Percentiles rank a stretch among this genome's conserved stretches.
phyloP scores from a whole-genome alignment of 352 stramenopile species.

The Phytopythium helicoides region DNA sequence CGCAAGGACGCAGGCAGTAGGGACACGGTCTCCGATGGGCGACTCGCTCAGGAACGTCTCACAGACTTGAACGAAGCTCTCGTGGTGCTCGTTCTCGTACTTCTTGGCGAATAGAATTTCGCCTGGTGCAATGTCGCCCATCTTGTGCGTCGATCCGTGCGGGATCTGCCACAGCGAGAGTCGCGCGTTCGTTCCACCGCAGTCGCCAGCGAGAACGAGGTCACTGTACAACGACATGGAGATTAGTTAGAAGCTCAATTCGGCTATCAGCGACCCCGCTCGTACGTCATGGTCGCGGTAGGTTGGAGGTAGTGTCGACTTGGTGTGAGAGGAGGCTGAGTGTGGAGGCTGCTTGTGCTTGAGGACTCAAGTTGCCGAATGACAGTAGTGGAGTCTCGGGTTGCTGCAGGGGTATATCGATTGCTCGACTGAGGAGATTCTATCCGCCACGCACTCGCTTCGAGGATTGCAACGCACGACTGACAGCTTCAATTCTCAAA shows the following conservation, averaged over 20 bases:
- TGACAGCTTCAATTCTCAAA: too few relatives aligned
- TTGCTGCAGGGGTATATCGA: too few relatives aligned
- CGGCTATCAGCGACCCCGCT: neutral
- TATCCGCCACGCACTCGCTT: too few relatives aligned
- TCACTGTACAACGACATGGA: constrained; percentile 24
- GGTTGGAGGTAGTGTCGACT: neutral
- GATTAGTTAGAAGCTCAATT: too few relatives aligned
- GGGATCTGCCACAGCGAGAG: constrained; percentile 84
- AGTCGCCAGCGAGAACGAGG: constrained; percentile 89
- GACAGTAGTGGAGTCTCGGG: neutral
- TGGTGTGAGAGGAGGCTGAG: too few relatives aligned
- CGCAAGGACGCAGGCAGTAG: constrained; percentile 62
- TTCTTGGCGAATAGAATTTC: constrained; percentile 74
- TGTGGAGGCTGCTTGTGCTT: constrained; percentile 12
- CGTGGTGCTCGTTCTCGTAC: constrained; percentile 53
- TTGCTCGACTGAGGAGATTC: too few relatives aligned
- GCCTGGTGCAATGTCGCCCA: constrained; percentile 59
- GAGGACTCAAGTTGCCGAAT: constrained; percentile 13
- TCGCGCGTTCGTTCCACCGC: constrained; percentile 95
- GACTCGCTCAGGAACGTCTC: too few relatives aligned
- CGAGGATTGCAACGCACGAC: too few relatives aligned
- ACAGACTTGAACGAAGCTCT: too few relatives aligned
- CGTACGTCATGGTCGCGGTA: neutral
- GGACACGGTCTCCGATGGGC: constrained; percentile 43
- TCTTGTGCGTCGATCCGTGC: constrained; percentile 20